Percentiles rank a stretch among this genome's conserved stretches.
These are phyloP conservation scores for Boletales sp. DNA, from an alignment of 768 basidiomycete genomes.

Conservation along the genomic window DNA sequence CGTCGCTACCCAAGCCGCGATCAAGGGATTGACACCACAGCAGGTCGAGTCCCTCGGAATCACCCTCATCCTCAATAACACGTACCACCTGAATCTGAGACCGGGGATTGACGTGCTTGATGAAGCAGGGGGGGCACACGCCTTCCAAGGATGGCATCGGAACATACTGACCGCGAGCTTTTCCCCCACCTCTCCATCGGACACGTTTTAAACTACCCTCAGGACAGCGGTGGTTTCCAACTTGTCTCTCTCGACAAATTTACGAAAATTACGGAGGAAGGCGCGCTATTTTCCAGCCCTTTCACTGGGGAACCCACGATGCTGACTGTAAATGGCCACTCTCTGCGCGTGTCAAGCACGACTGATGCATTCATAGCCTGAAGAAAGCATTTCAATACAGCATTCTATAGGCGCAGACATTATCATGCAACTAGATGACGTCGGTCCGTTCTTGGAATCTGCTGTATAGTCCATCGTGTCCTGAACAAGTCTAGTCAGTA, in stretches of 20 bases:
- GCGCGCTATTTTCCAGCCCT: conserved; percentile 79
- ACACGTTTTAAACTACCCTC: not conserved
- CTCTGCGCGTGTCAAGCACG: not conserved
- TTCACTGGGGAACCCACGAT: conserved; percentile 87
- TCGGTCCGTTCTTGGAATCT: conserved; percentile 49
- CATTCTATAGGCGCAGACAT: conserved; percentile 91
- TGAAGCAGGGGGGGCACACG: conserved; percentile 81
- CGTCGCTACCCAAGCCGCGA: conserved; percentile 87
- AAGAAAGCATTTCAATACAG: conserved; percentile 88
- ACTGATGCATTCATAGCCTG: conserved; percentile 51
- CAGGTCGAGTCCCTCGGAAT: conserved; percentile 81
- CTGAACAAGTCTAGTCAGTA: conserved; percentile 53
- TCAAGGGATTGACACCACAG: conserved; percentile 85
- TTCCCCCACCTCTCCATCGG: not conserved
- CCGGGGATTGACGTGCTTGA: conserved; percentile 74
- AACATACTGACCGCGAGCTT: conserved; percentile 76
- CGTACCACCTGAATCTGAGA: conserved; percentile 85
- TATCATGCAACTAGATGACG: conserved; percentile 93
- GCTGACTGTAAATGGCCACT: conserved; percentile 59
- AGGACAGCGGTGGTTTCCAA: conserved; percentile 93
- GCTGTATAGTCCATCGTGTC: not conserved
- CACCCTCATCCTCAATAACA: conserved; percentile 84
- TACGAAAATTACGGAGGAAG: conserved; percentile 83
- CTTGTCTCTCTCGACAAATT: conserved; percentile 83
- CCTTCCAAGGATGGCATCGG: conserved; percentile 83